A percentile compares a stretch with the other conserved stretches of the same genome.
These are phyloP conservation scores for Saturnispora hagleri DNA, from an alignment of 805 yeast genomes.

Conservation along the genomic window DNA sequence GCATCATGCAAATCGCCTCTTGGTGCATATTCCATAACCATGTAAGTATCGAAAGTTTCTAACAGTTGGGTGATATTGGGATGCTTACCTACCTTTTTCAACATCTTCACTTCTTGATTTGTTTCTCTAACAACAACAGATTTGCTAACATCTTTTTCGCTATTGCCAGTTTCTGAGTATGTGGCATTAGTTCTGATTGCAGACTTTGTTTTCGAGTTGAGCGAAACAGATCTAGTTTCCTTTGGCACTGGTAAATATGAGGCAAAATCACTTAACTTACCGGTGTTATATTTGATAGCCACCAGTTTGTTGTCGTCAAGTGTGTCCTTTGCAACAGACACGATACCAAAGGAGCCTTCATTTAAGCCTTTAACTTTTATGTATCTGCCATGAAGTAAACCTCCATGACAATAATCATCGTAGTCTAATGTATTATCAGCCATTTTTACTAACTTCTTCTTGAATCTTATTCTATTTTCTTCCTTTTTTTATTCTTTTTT, in stretches of 20 bases:
- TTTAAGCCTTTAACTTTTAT: slow-evolving; percentile 64
- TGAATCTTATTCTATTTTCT: too few species aligned
- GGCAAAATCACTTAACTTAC: slow-evolving; percentile 37
- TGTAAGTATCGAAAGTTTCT: slow-evolving; percentile 44
- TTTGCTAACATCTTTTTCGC: slow-evolving; percentile 16
- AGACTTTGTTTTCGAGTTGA: slow-evolving; percentile 12
- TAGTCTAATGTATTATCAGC: slow-evolving; percentile 16
- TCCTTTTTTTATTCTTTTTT: neutral
- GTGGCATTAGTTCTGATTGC: slow-evolving; percentile 6
- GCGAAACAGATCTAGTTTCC: slow-evolving; percentile 12
- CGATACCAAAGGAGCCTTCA: slow-evolving; percentile 91
- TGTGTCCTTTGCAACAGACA: slow-evolving; percentile 74
- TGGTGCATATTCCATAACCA: slow-evolving; percentile 69
- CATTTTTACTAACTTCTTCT: neutral
- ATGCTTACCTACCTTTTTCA: slow-evolving; percentile 48
- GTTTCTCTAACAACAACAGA: slow-evolving; percentile 47
- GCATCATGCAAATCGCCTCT: slow-evolving; percentile 85
- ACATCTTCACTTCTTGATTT: slow-evolving; percentile 57
- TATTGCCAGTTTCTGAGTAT: slow-evolving; percentile 10
- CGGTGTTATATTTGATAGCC: slow-evolving; percentile 79
- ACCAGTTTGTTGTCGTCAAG: slow-evolving; percentile 40
- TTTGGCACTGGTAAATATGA: slow-evolving; percentile 14
- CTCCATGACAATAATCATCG: slow-evolving; percentile 26
- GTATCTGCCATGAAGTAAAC: slow-evolving; percentile 53
- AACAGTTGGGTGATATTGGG: slow-evolving; percentile 38